Evolutionary conservation across 345 rosid species (phyloP), one percentile per base, ranked within the genome.

Genomic region (Ceriops tagal): DNA sequence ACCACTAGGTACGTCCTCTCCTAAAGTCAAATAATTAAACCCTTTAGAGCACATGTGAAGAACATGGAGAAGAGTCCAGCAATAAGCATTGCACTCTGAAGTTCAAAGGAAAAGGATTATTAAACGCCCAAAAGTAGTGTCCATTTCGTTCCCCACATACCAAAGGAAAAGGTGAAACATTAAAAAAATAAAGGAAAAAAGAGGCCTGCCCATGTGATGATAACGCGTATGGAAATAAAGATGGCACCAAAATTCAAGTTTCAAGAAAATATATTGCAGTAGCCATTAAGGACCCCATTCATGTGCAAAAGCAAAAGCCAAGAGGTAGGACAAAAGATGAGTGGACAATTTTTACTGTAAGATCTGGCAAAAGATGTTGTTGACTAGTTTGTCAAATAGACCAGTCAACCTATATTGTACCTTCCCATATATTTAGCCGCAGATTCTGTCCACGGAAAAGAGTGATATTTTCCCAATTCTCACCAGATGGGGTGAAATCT

Each of bases 401-500:
- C 28, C 72, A 61, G 65, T 64, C 70, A 65, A 59, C 67, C 72
- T 74, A 72, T 34, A 55, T 61, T 35, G 72, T 66, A 73, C 73
- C 75, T 68, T 72, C 71, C 74, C 79, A 75, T 26, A 67, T 75
- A 67, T 70, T 61, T 4, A 66, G 71, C 46, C 68, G 70, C 73
- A 74, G 80, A 71, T 76, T 49, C 67, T 81, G 85, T 78, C 79
- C 70, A 62, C 71, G 37, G 60, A 43, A 77, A 73, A 22, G 63
- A 61, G 27, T 59, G 26, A 20, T 20, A 8, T 35, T 51, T 61
- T 46, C 8, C 11, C 1, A n/a, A 27, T 20, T 8, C 37, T 11
- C 30, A 30, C 67, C 61, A 7, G 26, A 31, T 43, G 51, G 58
- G 66, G 69, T 72, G 62, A 74, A 77, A 77, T 47, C 59, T 70